Evolutionary conservation across 139 green algal species (phyloP).

Genomic region (Asterochloris erici): DNA sequence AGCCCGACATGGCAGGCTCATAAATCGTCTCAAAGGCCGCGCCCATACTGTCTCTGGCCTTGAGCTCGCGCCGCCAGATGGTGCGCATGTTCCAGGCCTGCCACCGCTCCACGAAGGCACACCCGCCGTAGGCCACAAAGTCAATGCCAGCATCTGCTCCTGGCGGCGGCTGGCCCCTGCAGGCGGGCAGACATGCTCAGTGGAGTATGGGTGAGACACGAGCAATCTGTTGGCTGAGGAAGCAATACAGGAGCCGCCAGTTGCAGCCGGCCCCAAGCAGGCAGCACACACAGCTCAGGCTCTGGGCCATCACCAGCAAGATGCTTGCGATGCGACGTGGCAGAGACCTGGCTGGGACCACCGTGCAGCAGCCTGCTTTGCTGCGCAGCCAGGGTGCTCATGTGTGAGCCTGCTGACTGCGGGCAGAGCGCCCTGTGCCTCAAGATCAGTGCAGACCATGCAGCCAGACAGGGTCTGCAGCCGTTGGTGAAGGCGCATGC

Average conservation of each 20-base stretch:
- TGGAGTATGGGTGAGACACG: neutral
- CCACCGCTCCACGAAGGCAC: constrained; percentile 29
- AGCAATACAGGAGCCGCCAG: no score
- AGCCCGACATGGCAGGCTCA: neutral
- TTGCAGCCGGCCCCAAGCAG: neutral
- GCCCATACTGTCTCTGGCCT: neutral
- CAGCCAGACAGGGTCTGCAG: neutral
- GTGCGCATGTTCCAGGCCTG: constrained; percentile 49
- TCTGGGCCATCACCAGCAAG: no score
- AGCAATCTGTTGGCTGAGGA: no score
- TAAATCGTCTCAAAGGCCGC: constrained; percentile 16
- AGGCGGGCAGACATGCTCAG: neutral
- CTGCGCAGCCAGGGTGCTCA: no score
- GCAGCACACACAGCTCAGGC: no score
- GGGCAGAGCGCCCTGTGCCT: no score
- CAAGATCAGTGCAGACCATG: no score
- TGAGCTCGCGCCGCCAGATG: constrained; percentile 32
- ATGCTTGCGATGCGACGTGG: no score
- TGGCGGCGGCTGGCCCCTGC: constrained; percentile 45
- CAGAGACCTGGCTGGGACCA: no score
- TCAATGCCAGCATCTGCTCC: constrained; percentile 56
- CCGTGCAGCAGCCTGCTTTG: no score
- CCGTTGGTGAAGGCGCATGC: neutral
- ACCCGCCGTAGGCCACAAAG: constrained; percentile 59
- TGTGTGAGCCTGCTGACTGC: no score